These are phyloP conservation scores for Pyronema omphalodes DNA, from an alignment of 495 filamentous ascomycete species.

Conservation along the genomic window DNA sequence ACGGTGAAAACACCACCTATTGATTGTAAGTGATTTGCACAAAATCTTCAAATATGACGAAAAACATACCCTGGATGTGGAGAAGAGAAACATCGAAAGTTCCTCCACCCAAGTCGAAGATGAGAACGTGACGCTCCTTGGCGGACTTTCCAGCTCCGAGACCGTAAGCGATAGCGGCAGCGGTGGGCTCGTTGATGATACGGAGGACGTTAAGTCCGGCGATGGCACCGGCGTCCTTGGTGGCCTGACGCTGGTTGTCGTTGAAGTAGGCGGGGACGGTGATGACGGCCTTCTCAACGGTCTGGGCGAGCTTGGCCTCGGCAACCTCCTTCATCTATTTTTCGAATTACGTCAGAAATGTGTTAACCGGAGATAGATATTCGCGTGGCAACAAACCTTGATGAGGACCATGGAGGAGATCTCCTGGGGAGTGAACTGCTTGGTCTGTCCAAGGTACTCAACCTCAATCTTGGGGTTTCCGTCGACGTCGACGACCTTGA, in stretches of 20 bases:
- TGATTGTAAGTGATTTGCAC: neutral
- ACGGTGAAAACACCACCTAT: conserved; percentile 85
- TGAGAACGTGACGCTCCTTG: conserved; percentile 96
- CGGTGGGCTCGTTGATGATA: conserved; percentile 99
- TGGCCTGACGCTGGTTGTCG: conserved; percentile 97
- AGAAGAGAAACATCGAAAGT: conserved; percentile 99
- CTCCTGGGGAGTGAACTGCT: conserved; percentile 94
- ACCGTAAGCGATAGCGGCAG: conserved; percentile 93
- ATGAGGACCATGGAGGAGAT: conserved; percentile 88
- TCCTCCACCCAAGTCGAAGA: conserved; percentile 98
- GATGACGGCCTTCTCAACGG: conserved; percentile 94
- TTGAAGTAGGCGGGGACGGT: conserved; percentile 99
- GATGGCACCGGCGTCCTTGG: conserved; percentile 97
- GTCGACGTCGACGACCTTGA: conserved; percentile 71
- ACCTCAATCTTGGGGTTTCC: conserved; percentile 87
- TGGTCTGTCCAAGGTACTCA: conserved; percentile 83
- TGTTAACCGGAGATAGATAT: conserved; percentile 6
- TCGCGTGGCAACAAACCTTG: conserved; percentile 42
- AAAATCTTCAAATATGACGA: neutral
- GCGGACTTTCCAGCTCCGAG: conserved; percentile 78
- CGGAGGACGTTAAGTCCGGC: conserved; percentile 94
- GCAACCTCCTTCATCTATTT: conserved; percentile 89
- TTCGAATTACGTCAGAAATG: conserved; percentile 1
- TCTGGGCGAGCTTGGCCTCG: conserved; percentile 87
- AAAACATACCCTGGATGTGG: conserved; percentile 64